These are phyloP conservation scores for Circinella umbellata DNA, from an alignment of 371 early-diverging fungal species.

Conservation along the genomic window DNA sequence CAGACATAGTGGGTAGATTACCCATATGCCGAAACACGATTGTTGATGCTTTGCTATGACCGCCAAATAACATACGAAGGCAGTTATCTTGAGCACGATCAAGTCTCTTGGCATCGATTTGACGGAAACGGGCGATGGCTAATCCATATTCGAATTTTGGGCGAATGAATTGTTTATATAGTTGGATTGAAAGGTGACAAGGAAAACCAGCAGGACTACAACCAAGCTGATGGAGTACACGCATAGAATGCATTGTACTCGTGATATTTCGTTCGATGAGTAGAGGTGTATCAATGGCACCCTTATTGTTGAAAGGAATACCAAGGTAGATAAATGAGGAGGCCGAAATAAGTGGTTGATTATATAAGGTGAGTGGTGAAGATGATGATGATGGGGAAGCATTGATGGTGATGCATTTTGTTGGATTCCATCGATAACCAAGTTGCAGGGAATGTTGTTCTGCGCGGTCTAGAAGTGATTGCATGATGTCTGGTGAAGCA, in stretches of 20 bases:
- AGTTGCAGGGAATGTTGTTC: slow-evolving; percentile 1
- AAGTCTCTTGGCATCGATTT: background rate
- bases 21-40: no score
- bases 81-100: slow-evolving; percentile 18
- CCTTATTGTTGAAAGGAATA: slow-evolving; percentile 11
- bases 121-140: background rate
- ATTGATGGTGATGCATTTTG: slow-evolving; percentile 19
- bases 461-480: slow-evolving; percentile 3
- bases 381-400: background rate
- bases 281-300: background rate
- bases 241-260: no score
- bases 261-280: background rate
- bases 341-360: background rate
- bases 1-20: no score
- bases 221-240: background rate
- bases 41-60: slow-evolving; percentile 10
- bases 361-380: background rate
- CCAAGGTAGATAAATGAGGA: slow-evolving; percentile 2
- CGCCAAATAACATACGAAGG: slow-evolving; percentile 21
- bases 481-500: slow-evolving; percentile 3
- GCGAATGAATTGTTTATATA: slow-evolving; percentile 14
- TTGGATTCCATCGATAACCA: slow-evolving; percentile 27
- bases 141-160: slow-evolving; percentile 17
- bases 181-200: background rate
- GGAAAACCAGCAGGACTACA: background rate